Evolutionary conservation across 2,329 filamentous ascomycete species (phyloP).

Genomic region (Fusarium sp.): DNA sequence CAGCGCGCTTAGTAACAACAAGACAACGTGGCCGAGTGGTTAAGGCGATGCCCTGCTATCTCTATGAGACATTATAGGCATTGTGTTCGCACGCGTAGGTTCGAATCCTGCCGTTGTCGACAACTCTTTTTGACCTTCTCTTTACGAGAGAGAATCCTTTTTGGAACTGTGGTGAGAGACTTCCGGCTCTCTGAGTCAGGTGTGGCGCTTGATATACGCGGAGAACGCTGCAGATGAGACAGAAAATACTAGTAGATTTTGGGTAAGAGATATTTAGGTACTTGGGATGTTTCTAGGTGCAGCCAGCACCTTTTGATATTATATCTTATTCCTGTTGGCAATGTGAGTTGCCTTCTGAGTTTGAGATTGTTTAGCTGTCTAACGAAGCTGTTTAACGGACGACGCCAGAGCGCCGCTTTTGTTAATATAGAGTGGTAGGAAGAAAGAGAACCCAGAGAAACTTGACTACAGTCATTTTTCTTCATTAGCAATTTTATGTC

Average conservation of each 20-base stretch:
- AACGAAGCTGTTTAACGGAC: too few species aligned
- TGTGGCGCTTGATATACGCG: not conserved
- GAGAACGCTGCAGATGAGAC: not conserved
- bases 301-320: too few species aligned
- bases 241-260: not conserved
- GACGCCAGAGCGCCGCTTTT: too few species aligned
- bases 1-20: not conserved
- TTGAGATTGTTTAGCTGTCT: too few species aligned
- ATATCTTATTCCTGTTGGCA: too few species aligned
- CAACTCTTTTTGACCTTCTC: not conserved
- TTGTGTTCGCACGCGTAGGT: slow-evolving; percentile 28
- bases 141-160: not conserved
- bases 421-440: too few species aligned
- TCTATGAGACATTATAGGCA: slow-evolving; percentile 7
- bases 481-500: too few species aligned
- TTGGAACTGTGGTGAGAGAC: not conserved
- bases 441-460: too few species aligned
- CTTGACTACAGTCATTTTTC: too few species aligned
- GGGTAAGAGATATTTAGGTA: not conserved
- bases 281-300: not conserved
- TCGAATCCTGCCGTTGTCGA: slow-evolving; percentile 25
- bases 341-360: too few species aligned
- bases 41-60: slow-evolving; percentile 32
- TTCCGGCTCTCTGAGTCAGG: not conserved
- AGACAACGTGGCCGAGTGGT: slow-evolving; percentile 28